Evolutionary conservation across 805 yeast species (phyloP), one percentile per base, ranked within the genome.

Genomic region (Tetrapisispora iriomotensis): DNA sequence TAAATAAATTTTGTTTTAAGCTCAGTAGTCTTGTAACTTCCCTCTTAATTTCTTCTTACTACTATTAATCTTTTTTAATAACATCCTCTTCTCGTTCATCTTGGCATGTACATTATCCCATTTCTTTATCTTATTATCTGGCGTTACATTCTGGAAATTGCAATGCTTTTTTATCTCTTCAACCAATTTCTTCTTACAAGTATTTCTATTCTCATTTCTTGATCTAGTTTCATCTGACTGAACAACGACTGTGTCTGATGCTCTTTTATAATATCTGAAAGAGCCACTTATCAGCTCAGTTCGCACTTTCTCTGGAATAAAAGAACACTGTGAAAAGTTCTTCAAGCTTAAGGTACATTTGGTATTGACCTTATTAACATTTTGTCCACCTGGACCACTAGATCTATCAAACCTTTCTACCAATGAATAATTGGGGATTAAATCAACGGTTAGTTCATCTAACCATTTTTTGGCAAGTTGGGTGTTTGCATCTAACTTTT

Each of bases 381-480:
- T 80, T 49, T 84, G 94, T 0, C 95, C 95, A 1, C 95, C 94
- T 0, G 94, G 85, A 0, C 94, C 94, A 25, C 87, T 74, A 0
- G 92, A 72, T 42, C 88, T 58, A 40, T 57, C 61, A 38, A 45
- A 61, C 19, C 57, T 50, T 10, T 47, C 43, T 10, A 34, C 23
- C 32, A 57, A 50, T 36, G 41, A 21, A 10, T 39, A 42, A 17
- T 24, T 18, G 1, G 61, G 60, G 3, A 63, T 51, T 12, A 56
- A 39, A 15, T 51, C 43, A 37, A 65, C 60, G 49, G 74, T 68
- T 52, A 83, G 65, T 1, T 55, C 38, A 20, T 62, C 52, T 43
- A 84, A 24, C 64, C 64, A 60, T 35, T 32, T 27, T 31, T 48
- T 48, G 1, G 58, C 52, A 17, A 24, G 13, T 4, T 12, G 4